Percentiles rank a stretch among this genome's conserved stretches.
phyloP scores from a whole-genome alignment of 2,329 filamentous ascomycete species.

The Colletotrichum siamense region DNA sequence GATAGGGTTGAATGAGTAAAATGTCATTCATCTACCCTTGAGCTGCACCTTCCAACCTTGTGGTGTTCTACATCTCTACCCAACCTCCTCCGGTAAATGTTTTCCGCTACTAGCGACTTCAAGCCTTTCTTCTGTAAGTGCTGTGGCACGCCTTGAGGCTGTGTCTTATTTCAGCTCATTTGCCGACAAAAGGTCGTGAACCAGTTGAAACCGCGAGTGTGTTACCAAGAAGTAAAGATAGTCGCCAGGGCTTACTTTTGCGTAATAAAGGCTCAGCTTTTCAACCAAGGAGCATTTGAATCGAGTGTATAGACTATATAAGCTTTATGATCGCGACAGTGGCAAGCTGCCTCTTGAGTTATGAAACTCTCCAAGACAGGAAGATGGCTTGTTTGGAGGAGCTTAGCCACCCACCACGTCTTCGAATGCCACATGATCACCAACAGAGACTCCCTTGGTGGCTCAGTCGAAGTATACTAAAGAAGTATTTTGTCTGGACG shows the following conservation, averaged over 20 bases:
- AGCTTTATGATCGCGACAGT: background rate
- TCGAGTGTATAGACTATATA: background rate
- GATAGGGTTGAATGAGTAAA: too few relatives aligned
- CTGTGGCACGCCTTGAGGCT: background rate
- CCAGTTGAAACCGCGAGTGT: background rate
- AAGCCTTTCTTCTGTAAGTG: background rate
- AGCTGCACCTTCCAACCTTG: too few relatives aligned
- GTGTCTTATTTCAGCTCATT: background rate
- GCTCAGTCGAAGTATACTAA: too few relatives aligned
- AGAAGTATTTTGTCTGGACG: too few relatives aligned
- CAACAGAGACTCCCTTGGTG: background rate
- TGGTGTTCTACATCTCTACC: too few relatives aligned
- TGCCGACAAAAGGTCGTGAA: background rate
- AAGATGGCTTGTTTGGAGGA: background rate
- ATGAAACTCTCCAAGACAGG: background rate
- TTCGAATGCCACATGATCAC: fast-evolving
- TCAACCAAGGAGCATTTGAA: background rate
- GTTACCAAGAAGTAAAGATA: too few relatives aligned
- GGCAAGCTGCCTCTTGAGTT: background rate
- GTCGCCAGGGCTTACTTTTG: background rate
- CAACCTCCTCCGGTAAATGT: too few relatives aligned
- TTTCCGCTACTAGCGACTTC: too few relatives aligned
- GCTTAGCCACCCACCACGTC: background rate
- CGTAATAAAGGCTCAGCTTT: background rate
- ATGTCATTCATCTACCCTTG: too few relatives aligned